These are phyloP conservation scores for Claviceps pazoutovae DNA, from an alignment of 2,329 filamentous ascomycete species.

Conservation along the genomic window DNA sequence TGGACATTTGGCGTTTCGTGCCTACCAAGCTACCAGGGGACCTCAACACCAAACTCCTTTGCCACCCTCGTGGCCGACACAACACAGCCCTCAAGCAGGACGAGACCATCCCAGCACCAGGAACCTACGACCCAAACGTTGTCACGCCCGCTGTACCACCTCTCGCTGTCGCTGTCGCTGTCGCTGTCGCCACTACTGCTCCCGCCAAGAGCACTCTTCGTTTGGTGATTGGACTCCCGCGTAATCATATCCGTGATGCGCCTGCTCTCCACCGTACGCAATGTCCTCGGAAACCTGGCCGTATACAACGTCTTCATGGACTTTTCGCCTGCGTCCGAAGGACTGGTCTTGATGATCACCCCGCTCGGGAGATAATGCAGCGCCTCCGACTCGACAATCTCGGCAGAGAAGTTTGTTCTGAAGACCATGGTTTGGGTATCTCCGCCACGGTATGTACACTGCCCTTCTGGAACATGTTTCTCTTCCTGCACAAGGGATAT, in stretches of 20 bases:
- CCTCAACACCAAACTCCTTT: slow-evolving; percentile 32
- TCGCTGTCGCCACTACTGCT: background rate
- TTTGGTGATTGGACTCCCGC: background rate
- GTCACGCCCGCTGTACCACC: slow-evolving; percentile 40
- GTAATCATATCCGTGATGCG: slow-evolving; percentile 29
- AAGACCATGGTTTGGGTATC: slow-evolving; percentile 22
- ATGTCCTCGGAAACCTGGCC: slow-evolving; percentile 36
- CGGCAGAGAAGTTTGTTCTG: slow-evolving; percentile 19
- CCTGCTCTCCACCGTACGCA: slow-evolving; percentile 35
- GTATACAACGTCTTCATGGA: slow-evolving; percentile 27
- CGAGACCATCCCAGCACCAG: slow-evolving; percentile 54
- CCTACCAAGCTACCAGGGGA: background rate
- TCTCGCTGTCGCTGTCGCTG: background rate
- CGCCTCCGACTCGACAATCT: slow-evolving; percentile 30
- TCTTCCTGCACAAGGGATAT: slow-evolving; percentile 5
- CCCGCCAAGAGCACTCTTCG: background rate
- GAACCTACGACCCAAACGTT: slow-evolving; percentile 42
- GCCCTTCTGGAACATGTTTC: slow-evolving; percentile 1
- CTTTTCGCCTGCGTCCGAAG: slow-evolving; percentile 24
- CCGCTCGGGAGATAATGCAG: slow-evolving; percentile 37
- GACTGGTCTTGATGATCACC: slow-evolving; percentile 38
- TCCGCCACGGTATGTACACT: slow-evolving; percentile 16
- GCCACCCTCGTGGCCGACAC: slow-evolving; percentile 44
- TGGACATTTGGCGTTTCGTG: background rate
- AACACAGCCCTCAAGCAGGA: slow-evolving; percentile 46